These are phyloP conservation scores for Coemansia sp. DNA, from an alignment of 192 early-diverging fungal genomes.

Conservation along the genomic window DNA sequence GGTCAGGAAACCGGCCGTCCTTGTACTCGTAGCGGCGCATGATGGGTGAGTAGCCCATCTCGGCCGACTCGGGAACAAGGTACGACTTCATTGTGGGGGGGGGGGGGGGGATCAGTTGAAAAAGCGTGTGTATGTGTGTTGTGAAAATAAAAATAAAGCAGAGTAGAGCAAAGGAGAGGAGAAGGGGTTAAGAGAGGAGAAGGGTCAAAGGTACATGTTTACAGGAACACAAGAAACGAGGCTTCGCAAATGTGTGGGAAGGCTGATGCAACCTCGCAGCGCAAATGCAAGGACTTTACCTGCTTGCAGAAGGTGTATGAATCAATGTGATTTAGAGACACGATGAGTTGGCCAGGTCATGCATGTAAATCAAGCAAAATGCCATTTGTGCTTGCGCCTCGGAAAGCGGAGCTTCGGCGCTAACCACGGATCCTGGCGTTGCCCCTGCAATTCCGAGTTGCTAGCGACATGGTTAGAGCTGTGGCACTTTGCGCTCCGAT, in stretches of 20 bases:
- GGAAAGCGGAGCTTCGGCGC: too few relatives aligned
- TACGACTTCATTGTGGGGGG: constrained; percentile 18
- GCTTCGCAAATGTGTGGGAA: background rate
- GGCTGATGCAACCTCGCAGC: background rate
- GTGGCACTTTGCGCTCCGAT: background rate
- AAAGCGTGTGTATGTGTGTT: background rate
- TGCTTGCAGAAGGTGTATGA: too few relatives aligned
- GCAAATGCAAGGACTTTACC: background rate
- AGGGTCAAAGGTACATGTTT: background rate
- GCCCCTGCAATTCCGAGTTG: too few relatives aligned
- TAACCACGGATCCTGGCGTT: too few relatives aligned
- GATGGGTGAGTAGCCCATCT: constrained; percentile 44
- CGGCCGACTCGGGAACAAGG: constrained; percentile 30
- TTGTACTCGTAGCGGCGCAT: constrained; percentile 16
- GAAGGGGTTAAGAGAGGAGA: background rate
- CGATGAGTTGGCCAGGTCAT: too few relatives aligned
- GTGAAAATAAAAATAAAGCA: background rate
- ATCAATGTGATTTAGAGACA: too few relatives aligned
- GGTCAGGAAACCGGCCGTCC: constrained; percentile 24
- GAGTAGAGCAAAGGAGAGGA: background rate
- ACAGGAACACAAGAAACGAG: background rate
- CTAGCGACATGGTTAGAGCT: too few relatives aligned
- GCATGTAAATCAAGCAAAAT: too few relatives aligned
- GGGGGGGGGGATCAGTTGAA: background rate
- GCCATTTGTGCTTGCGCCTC: too few relatives aligned